Base-by-base conservation (phyloP, 768 basidiomycete species). In the Termitomyces sp. region DNA sequence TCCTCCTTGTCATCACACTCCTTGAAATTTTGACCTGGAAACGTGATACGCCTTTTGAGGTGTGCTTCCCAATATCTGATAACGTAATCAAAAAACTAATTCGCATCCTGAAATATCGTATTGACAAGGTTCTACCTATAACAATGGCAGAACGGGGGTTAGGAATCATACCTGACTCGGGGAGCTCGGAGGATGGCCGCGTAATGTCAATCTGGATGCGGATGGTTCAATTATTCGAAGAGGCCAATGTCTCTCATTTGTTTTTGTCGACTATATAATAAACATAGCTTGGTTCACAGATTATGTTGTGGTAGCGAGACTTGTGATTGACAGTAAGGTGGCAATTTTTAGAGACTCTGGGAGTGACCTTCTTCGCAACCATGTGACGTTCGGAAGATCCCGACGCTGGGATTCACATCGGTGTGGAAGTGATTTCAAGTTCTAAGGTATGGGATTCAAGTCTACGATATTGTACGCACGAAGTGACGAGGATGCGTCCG, bases 21-120 rank as follows among this genome's bases (percentile, higher is more conserved):
- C 51, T 38, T 9, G 59, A 60, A 29, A 45, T 59, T 34, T 20
- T 59, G n/a, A 17, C 38, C 9, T 60, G 51, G 59, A 51, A 60
- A 53, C 43, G 34, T 1, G 34, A 53, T 31, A 2, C 45, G 31
- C 32, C 50, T 46, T 15, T 12, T 14, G 37, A n/a, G 25, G 17
- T 14, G 20, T 2, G 10, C 25, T 53, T 10, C 31, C 59, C 51
- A 11, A n/a, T 60, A n/a, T 46, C 40, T 5, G 8, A 32, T 20
- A 11, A 3, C n/a, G 1, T 25, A 34, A 11, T 5, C 31, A 53
- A 9, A 12, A 46, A 14, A 0, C 34, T 60, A 1, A 11, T 51
- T 12, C 14, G 12, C 8, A 25, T 47, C 5, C 43, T 60, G 31
- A 1, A 0, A 9, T 1, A 43, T 2, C 2, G 3, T 25, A 43